Percentiles rank a stretch among this genome's conserved stretches.
These are phyloP conservation scores for Amauroascus niger DNA, from an alignment of 2,329 filamentous ascomycete species.

Conservation along the genomic window DNA sequence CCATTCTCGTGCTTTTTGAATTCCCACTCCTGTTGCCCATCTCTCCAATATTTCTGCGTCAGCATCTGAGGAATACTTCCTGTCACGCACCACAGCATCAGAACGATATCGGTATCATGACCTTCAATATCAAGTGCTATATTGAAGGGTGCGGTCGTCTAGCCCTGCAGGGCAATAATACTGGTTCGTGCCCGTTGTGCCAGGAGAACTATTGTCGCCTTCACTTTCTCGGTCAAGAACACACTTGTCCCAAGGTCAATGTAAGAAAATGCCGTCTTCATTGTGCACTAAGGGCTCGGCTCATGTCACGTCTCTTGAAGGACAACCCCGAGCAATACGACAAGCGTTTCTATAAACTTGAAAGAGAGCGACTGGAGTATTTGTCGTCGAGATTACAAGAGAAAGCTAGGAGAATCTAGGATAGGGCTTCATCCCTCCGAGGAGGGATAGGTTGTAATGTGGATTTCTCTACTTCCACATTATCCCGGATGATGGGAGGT, in stretches of 20 bases:
- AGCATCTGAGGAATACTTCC: too few relatives aligned
- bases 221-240: neutral
- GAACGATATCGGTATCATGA: neutral
- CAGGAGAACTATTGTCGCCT: neutral
- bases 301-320: neutral
- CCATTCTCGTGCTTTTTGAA: too few relatives aligned
- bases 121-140: neutral
- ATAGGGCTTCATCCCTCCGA: slow-evolving; percentile 30
- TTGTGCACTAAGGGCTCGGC: neutral
- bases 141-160: neutral
- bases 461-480: slow-evolving; percentile 24
- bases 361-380: neutral
- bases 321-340: neutral
- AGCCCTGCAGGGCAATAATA: neutral
- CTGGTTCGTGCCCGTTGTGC: neutral
- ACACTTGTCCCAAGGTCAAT: neutral
- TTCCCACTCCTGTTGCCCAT: too few relatives aligned
- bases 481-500: slow-evolving; percentile 36
- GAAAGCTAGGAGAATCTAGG: neutral
- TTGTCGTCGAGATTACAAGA: neutral
- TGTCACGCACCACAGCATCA: neutral
- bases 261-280: too few relatives aligned
- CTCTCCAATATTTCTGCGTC: too few relatives aligned
- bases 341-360: neutral
- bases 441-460: slow-evolving; percentile 29